Evolutionary conservation across 2,329 filamentous ascomycete species (phyloP).

Genomic region (Ophiostoma sp.): DNA sequence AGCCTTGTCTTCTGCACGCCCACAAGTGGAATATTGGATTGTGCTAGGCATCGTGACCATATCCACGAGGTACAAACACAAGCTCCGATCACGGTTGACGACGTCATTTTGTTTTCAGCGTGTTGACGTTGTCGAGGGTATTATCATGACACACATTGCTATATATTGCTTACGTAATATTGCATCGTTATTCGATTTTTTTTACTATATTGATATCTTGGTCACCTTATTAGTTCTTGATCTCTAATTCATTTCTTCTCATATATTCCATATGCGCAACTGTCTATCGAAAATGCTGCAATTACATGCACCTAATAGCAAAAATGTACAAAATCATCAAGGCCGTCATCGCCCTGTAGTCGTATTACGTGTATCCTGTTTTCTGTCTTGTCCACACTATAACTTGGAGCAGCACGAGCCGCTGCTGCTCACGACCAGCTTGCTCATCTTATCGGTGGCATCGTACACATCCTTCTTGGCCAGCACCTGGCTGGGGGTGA

Average conservation of each 20-base stretch:
- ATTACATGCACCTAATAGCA: no score
- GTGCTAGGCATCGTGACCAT: background rate
- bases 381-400: background rate
- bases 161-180: background rate
- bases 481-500: slow-evolving; percentile 63
- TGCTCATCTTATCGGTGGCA: slow-evolving; percentile 45
- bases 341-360: no score
- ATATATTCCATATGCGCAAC: no score
- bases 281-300: no score
- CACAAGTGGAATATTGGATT: background rate
- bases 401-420: slow-evolving; percentile 19
- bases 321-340: no score
- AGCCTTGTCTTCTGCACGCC: background rate
- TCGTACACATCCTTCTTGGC: slow-evolving; percentile 41
- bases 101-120: background rate
- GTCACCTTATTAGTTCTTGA: background rate
- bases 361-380: no score
- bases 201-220: background rate
- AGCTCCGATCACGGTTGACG: background rate
- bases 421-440: slow-evolving; percentile 28
- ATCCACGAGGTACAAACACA: background rate
- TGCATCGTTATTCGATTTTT: background rate
- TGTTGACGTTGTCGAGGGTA: background rate
- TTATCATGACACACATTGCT: background rate
- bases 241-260: no score